Conservation (phyloP, 2,329 filamentous ascomycete species). For the Aspergillus japonicus region DNA sequence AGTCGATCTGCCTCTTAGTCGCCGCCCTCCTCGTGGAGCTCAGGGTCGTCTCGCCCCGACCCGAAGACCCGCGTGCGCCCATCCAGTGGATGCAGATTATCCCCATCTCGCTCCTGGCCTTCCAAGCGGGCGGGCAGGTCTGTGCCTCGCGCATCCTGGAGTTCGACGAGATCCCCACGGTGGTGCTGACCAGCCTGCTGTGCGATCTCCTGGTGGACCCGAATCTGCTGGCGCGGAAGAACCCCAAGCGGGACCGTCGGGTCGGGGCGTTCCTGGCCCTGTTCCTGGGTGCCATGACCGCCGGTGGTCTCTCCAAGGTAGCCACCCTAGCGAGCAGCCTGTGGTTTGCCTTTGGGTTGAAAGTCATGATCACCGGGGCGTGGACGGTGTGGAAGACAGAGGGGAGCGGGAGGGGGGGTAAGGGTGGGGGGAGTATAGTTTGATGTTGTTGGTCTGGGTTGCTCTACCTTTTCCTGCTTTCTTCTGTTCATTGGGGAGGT, state of each 20-base stretch:
- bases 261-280: slow-evolving; percentile 37
- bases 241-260: slow-evolving; percentile 36
- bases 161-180: slow-evolving; percentile 43
- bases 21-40: slow-evolving; percentile 38
- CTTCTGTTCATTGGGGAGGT: no score
- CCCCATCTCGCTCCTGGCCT: slow-evolving; percentile 40
- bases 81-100: slow-evolving; percentile 39
- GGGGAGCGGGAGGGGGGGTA: slow-evolving; percentile 9
- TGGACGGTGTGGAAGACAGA: slow-evolving; percentile 39
- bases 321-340: slow-evolving; percentile 38
- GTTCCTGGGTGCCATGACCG: slow-evolving; percentile 43
- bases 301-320: slow-evolving; percentile 39
- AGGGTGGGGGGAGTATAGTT: not conserved
- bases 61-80: slow-evolving; percentile 29
- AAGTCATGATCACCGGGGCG: slow-evolving; percentile 32
- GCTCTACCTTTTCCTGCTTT: no score
- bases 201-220: slow-evolving; percentile 42
- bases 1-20: slow-evolving; percentile 35
- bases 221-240: slow-evolving; percentile 26
- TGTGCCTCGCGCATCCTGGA: slow-evolving; percentile 37
- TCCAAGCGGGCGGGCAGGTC: slow-evolving; percentile 44
- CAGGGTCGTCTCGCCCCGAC: slow-evolving; percentile 31
- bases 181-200: slow-evolving; percentile 42
- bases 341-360: slow-evolving; percentile 43
- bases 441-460: not conserved